Evolutionary conservation across 2,329 filamentous ascomycete genomes (phyloP).

Genomic region (Pseudocercospora fuligena): DNA sequence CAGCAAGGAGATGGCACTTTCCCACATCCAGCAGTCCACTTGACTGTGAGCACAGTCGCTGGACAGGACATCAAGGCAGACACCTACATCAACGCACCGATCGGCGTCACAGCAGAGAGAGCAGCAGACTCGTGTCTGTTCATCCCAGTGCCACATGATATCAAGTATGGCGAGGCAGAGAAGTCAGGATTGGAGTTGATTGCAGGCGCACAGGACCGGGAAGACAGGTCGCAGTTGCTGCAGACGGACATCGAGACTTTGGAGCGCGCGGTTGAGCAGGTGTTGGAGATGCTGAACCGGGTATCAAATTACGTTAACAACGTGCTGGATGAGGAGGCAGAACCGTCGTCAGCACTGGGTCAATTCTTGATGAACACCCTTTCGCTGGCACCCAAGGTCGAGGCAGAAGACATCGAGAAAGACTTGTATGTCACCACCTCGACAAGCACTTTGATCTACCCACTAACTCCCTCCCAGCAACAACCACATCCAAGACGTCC

Average conservation of each 20-base stretch:
- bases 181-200: conserved; percentile 82
- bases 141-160: conserved; percentile 94
- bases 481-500: conserved; percentile 98
- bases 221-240: conserved; percentile 73
- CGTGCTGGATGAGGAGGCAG: conserved; percentile 89
- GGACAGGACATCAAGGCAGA: conserved; percentile 87
- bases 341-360: conserved; percentile 87
- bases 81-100: conserved; percentile 93
- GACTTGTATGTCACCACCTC: conserved; percentile 70
- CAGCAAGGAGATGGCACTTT: conserved; percentile 96
- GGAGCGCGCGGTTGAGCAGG: conserved; percentile 83
- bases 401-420: conserved; percentile 84
- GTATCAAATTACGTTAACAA: conserved; percentile 91
- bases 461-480: conserved; percentile 62
- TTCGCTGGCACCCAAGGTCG: conserved; percentile 92
- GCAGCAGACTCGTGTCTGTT: conserved; percentile 96
- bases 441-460: no score
- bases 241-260: conserved; percentile 89
- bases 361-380: conserved; percentile 95
- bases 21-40: conserved; percentile 94
- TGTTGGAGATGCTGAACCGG: conserved; percentile 85
- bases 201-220: conserved; percentile 76
- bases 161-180: conserved; percentile 83
- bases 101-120: conserved; percentile 92
- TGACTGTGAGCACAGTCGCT: conserved; percentile 89